Percentiles rank a stretch among this genome's conserved stretches.
Evolutionary conservation across 495 filamentous ascomycete genomes (phyloP).

Genomic region (Hypomontagnella submonticulosa): DNA sequence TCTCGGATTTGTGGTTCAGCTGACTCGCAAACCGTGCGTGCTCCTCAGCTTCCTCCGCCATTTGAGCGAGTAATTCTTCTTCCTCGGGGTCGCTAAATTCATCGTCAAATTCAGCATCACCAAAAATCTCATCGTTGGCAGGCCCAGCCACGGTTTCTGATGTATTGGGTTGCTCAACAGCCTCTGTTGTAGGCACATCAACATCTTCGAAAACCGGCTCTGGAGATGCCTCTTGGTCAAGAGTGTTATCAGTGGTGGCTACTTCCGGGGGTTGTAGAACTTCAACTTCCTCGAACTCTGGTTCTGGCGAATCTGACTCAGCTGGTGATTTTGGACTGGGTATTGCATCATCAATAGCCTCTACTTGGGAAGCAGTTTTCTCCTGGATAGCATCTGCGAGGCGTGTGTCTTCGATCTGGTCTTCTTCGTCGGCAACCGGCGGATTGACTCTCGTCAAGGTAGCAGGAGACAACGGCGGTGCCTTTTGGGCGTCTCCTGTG

Average conservation of each 20-base stretch:
- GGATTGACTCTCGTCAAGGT: conserved; percentile 34
- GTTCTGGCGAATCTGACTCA: conserved; percentile 42
- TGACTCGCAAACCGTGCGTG: conserved; percentile 90
- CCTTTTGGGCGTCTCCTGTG: conserved; percentile 16
- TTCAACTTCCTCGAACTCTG: conserved; percentile 49
- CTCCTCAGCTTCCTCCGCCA: conserved; percentile 90
- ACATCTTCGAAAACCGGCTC: conserved; percentile 68
- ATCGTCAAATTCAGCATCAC: conserved; percentile 55
- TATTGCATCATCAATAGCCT: conserved; percentile 12
- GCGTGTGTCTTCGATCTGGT: conserved; percentile 27
- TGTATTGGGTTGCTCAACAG: conserved; percentile 10
- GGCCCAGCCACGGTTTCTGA: conserved; percentile 13
- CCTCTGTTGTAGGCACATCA: conserved; percentile 21
- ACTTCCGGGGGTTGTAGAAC: conserved; percentile 38
- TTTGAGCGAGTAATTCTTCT: conserved; percentile 83
- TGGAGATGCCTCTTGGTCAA: conserved; percentile 49
- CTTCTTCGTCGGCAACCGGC: conserved; percentile 23
- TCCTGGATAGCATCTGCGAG: conserved; percentile 53
- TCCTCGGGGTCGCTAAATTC: conserved; percentile 88
- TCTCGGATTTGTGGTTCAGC: conserved; percentile 74
- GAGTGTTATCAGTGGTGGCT: conserved; percentile 27
- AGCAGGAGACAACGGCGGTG: conserved; percentile 35
- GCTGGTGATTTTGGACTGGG: conserved; percentile 14
- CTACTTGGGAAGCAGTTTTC: conserved; percentile 51
- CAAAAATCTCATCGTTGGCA: conserved; percentile 49